Evolutionary conservation across 768 basidiomycete species (phyloP).

Genomic region (Suillus sp.): DNA sequence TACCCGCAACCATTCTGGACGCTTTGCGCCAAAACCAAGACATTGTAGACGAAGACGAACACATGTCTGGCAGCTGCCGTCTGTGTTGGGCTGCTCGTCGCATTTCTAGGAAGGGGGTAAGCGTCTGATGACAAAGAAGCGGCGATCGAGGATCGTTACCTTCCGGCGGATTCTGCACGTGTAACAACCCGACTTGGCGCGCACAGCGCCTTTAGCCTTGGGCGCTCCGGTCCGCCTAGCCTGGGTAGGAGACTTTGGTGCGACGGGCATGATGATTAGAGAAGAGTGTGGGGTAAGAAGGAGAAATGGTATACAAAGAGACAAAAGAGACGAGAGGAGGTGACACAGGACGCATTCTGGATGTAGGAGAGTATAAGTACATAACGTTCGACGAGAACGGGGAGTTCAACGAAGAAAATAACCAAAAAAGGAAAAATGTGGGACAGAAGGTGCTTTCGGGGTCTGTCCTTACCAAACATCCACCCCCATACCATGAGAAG

Average conservation of each 20-base stretch:
- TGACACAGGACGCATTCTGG: slow-evolving; percentile 20
- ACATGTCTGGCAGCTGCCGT: slow-evolving; percentile 74
- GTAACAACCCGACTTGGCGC: slow-evolving; percentile 88
- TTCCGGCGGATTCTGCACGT: slow-evolving; percentile 86
- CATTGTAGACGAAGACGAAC: slow-evolving; percentile 81
- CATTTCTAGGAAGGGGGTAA: slow-evolving; percentile 62
- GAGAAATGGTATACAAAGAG: slow-evolving; percentile 4
- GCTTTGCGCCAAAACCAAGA: slow-evolving; percentile 82
- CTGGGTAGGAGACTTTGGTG: slow-evolving; percentile 43
- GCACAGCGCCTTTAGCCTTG: slow-evolving; percentile 79
- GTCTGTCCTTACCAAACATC: slow-evolving; percentile 20
- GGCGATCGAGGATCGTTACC: slow-evolving; percentile 42
- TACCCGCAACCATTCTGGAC: slow-evolving; percentile 85
- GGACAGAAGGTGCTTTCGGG: slow-evolving; percentile 18
- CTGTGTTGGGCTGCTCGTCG: slow-evolving; percentile 67
- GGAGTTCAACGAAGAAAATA: slow-evolving; percentile 12
- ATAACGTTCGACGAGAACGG: slow-evolving; percentile 29
- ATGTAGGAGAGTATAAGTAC: slow-evolving; percentile 34
- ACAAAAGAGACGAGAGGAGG: slow-evolving; percentile 13
- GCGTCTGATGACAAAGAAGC: slow-evolving; percentile 14
- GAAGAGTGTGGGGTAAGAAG: slow-evolving; percentile 30
- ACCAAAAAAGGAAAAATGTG: slow-evolving; percentile 12
- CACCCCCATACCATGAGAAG: slow-evolving; percentile 29
- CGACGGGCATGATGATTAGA: slow-evolving; percentile 34
- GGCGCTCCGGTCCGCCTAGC: slow-evolving; percentile 51